These are phyloP conservation scores for Alloascoidea hylecoeti DNA, from an alignment of 805 yeast genomes.

Conservation along the genomic window DNA sequence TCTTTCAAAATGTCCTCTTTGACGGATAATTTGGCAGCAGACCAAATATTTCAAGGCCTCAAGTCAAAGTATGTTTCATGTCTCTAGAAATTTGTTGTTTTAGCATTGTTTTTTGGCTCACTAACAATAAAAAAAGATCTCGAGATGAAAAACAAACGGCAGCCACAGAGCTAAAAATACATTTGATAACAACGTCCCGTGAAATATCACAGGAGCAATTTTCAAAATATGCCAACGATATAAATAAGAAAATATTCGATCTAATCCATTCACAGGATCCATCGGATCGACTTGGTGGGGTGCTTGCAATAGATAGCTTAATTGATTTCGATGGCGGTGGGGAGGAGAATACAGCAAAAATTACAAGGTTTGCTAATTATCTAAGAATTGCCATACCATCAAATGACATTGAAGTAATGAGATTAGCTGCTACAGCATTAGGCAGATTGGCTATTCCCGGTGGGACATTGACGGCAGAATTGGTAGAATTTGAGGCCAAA, in stretches of 20 bases:
- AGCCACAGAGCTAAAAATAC: too few relatives aligned
- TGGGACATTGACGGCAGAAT: constrained; percentile 78
- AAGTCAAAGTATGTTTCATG: too few relatives aligned
- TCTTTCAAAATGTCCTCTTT: too few relatives aligned
- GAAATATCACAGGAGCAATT: constrained; percentile 76
- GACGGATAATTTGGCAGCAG: too few relatives aligned
- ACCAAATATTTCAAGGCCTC: too few relatives aligned
- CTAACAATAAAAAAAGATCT: too few relatives aligned
- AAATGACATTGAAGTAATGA: constrained; percentile 74
- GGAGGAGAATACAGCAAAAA: constrained; percentile 77
- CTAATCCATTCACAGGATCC: constrained; percentile 64
- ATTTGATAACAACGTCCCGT: too few relatives aligned
- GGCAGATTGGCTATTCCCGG: constrained; percentile 87
- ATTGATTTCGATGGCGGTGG: constrained; percentile 74
- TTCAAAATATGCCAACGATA: constrained; percentile 67
- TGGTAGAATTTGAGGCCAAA: constrained; percentile 86
- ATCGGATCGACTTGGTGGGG: constrained; percentile 73
- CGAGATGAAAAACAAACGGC: too few relatives aligned
- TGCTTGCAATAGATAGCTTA: constrained; percentile 78
- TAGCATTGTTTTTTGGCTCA: too few relatives aligned
- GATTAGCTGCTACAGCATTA: constrained; percentile 70
- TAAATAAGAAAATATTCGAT: constrained; percentile 79
- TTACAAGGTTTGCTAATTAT: constrained; percentile 85
- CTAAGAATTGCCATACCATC: constrained; percentile 69
- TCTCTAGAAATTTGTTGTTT: too few relatives aligned